These are phyloP conservation scores for Candida rishiriensis DNA, from an alignment of 805 yeast genomes.

Conservation along the genomic window DNA sequence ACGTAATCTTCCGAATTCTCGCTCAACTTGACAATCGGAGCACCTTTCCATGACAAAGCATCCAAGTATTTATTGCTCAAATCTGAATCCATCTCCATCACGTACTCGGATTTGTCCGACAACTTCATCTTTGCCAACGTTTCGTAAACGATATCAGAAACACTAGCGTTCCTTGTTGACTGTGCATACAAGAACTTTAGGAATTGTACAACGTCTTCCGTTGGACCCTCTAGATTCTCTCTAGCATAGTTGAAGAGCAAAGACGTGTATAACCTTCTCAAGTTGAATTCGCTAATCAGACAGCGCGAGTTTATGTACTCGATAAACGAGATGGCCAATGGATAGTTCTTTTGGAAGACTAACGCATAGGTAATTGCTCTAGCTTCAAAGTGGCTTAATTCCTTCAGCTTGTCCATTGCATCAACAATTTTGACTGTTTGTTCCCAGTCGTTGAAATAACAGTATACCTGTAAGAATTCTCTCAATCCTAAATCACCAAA, in stretches of 20 bases:
- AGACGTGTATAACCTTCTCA: not conserved
- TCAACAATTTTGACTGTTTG: constrained; percentile 3
- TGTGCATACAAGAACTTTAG: not conserved
- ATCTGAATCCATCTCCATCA: constrained; percentile 6
- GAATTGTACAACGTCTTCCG: not conserved
- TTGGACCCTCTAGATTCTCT: not conserved
- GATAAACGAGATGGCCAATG: not conserved
- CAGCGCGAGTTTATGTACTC: not conserved
- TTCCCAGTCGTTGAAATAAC: constrained; percentile 8
- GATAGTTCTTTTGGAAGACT: not conserved
- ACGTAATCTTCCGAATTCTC: constrained; percentile 3
- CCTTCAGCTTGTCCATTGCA: not conserved
- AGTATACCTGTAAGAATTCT: constrained; percentile 9
- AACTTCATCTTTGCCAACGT: not conserved
- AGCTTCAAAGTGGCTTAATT: not conserved
- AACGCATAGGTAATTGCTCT: not conserved
- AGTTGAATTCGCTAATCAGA: not conserved
- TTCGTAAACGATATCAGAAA: not conserved
- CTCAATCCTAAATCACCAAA: constrained; percentile 4
- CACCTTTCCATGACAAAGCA: constrained; percentile 7
- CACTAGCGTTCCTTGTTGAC: not conserved
- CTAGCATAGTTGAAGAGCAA: not conserved
- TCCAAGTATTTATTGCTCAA: constrained; percentile 1
- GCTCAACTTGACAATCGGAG: constrained; percentile 2
- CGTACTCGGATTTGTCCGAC: not conserved